These are phyloP conservation scores for Candida berthetii DNA, from an alignment of 805 yeast species.

Conservation along the genomic window DNA sequence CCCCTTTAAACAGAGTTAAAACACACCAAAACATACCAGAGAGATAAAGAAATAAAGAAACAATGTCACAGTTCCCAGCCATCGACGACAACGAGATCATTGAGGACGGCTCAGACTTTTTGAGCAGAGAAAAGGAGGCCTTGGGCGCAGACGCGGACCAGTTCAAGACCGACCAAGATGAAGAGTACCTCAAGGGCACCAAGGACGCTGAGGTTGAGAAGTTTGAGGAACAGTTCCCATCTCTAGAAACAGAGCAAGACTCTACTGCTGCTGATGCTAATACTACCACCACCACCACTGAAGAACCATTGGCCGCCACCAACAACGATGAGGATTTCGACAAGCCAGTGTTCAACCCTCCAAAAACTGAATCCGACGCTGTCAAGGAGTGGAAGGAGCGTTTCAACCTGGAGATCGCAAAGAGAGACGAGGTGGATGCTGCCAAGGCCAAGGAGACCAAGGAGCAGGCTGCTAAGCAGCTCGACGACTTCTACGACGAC, in stretches of 20 bases:
- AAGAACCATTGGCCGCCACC: slow-evolving; percentile 4
- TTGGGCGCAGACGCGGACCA: slow-evolving; percentile 52
- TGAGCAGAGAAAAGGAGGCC: slow-evolving; percentile 61
- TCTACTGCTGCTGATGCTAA: slow-evolving; percentile 3
- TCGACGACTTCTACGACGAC: slow-evolving; percentile 89
- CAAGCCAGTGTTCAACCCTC: slow-evolving; percentile 20
- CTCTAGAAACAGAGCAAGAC: slow-evolving; percentile 27
- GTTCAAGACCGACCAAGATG: slow-evolving; percentile 60
- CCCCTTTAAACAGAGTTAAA: too few species aligned
- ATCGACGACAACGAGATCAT: slow-evolving; percentile 39
- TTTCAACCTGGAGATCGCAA: slow-evolving; percentile 68
- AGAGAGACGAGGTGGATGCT: slow-evolving; percentile 69
- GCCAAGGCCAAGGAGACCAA: slow-evolving; percentile 61
- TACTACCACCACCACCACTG: too few species aligned
- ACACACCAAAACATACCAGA: too few species aligned
- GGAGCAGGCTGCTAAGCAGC: slow-evolving; percentile 70
- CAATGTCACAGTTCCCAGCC: slow-evolving; percentile 48
- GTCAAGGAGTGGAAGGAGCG: slow-evolving; percentile 77
- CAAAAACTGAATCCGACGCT: slow-evolving; percentile 45
- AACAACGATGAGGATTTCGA: slow-evolving; percentile 39
- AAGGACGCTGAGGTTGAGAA: slow-evolving; percentile 45
- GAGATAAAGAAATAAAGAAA: too few species aligned
- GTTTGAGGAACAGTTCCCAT: slow-evolving; percentile 62
- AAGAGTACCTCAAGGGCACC: slow-evolving; percentile 37
- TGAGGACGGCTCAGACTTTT: slow-evolving; percentile 44